Evolutionary conservation across 2,329 filamentous ascomycete genomes (phyloP), one percentile per base, ranked within the genome.

Genomic region (Ophiognomonia clavigignenti-juglandacearum): DNA sequence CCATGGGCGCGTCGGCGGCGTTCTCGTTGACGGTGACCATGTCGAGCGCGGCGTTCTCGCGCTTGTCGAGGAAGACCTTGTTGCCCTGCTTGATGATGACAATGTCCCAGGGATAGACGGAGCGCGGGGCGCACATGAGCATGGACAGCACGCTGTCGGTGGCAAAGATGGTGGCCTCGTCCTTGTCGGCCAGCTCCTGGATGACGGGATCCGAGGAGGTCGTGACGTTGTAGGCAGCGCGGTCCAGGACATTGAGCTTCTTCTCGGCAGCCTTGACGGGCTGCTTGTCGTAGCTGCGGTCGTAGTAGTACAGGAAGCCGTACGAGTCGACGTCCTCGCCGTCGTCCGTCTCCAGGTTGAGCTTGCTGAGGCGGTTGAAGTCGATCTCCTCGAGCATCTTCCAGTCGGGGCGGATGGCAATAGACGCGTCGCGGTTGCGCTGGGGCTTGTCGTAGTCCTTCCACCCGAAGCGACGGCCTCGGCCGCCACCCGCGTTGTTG

Each of bases 1-100:
- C 93, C 44, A 97, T 79, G 31, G 93, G 93, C 22, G 92, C 89
- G 67, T 98, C 93, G 52, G 87, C 87, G 9, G 93, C 93, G 70
- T 98, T 98, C 75, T 98, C 93, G 71, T 98, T 98, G 68, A 98
- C 93, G 1, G 92, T 96, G 53, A 97, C 91, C 82, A 97, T 89
- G 71, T 98, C 93, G 43, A 98, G 82, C 49, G 86, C 88, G 50
- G 91, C 90, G 61, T 91, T 92, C 53, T 96, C 91, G 56, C 93
- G 88, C 83, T 98, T 98, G 79, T 98, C 93, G 56, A 98, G 83
- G 82, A 90, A 98, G 69, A 98, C 83, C 81, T 96, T 96, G 82
- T 91, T 88, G 67, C 87, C 89, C 67, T 95, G 89, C 68, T 88
- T 85, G 54, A 89, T 77, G 62, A 98, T 95, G 64, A 98, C 86